Evolutionary conservation across 441 rosid genomes (phyloP), one percentile per base, ranked within the genome.

Genomic region (Adansonia grandidieri): DNA sequence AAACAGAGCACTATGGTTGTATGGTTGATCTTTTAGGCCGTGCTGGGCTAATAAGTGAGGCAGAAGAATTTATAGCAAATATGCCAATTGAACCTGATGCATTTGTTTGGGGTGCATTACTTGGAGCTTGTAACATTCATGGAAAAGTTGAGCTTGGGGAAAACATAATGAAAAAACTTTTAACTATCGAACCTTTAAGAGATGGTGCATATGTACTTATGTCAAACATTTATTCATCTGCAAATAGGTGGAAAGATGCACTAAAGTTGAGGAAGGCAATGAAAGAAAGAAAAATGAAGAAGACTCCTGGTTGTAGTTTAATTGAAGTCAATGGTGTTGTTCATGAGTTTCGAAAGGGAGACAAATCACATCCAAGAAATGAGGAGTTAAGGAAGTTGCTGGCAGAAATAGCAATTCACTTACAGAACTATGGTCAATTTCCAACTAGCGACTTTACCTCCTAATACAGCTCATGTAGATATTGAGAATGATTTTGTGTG

Each of bases 1-100:
- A 79, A 77, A 74, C 76, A n/a, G 86, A 83, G 76, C 88, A 83
- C 72, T 85, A 79, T 19, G 80, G 76, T 42, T 82, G 83, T 71
- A 79, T 79, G 82, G 80, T 82, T 67, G 85, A 82, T 78, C 80
- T 82, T 11, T 61, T 79, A 42, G 82, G 78, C 50, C 78, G 82
- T 2, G 80, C 82, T 65, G 80, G 85, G 37, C 76, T 65, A n/a
- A 44, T 82, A 75, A 45, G 50, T 9, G 80, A 82, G 70, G 85
- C 79, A 19, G 76, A 68, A 10, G 77, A 77, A 44, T 53, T 83
- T 22, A 69, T 83, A 42, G 32, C 67, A 74, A 68, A 58, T 14
- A 83, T 83, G 85, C 78, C 82, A 45, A 68, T 76, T 1, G 67
- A 67, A 63, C 83, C 83, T 32, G 85, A 80, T 63, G 79, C 79